Evolutionary conservation across 2,329 filamentous ascomycete genomes (phyloP), one percentile per base, ranked within the genome.

Genomic region (Davidsoniella australis): DNA sequence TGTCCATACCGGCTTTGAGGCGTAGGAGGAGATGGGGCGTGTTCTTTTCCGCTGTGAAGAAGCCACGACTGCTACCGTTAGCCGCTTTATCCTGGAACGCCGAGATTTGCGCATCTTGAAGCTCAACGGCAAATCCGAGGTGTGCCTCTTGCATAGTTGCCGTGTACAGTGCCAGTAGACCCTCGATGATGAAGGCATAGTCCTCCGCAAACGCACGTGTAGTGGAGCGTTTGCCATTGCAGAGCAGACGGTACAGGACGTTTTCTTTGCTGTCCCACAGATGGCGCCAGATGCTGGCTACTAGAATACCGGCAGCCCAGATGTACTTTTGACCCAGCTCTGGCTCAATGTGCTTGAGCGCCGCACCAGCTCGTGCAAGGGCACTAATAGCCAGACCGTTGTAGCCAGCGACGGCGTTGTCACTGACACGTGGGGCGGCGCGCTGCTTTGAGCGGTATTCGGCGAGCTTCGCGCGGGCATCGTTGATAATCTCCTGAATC

Each of bases 1-100:
- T 85, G 63, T 98, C 91, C 74, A 95, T 95, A 55, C 87, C 91
- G 54, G 93, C 86, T 65, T 98, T 98, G 45, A 95, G 74, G 20
- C 89, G 81, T 53, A 96, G 75, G 52, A 95, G 80, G 24, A 82
- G 73, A 58, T 87, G 77, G 0, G 78, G 68, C 8, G 80, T 77
- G 40, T 71, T 64, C 10, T 68, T 65, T 4, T 72, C 66, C 1
- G 82, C 87, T 4, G 78, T 80, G 66, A 84, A 91, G 70, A 89
- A 91, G 29, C 75, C 85, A 29, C 64, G 63, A 52, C 63, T 62
- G 6, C 26, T 26, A 57, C 57, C 16, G 41, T 37, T 23, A 24
- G 47, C 61, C 12, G 29, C 29, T 12, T 3, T 33, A 56, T 94
- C 87, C 65, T 85, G 85, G 67, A 96, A 96, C 14, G 83, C 69